A percentile compares a stretch with the other conserved stretches of the same genome.
Conservation (phyloP, 2,329 filamentous ascomycete species). For the Epichloe aotearoae region DNA sequence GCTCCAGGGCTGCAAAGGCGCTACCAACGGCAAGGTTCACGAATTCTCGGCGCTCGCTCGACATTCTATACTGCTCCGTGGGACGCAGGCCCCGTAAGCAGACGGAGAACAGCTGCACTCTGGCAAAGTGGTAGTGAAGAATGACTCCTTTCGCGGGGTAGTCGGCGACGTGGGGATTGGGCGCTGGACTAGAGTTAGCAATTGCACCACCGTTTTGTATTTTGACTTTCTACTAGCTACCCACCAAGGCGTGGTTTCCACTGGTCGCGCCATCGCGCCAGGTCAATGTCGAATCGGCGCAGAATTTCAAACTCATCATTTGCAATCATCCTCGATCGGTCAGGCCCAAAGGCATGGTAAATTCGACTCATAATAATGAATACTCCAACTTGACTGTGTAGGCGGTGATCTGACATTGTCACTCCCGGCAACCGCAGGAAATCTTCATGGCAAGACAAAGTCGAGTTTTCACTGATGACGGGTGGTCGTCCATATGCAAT, state of each 20-base stretch:
- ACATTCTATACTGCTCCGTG: conserved; percentile 26
- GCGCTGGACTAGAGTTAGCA: conserved; percentile 16
- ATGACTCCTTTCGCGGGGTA: conserved; percentile 36
- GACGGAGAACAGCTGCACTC: conserved; percentile 35
- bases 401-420: conserved; percentile 39
- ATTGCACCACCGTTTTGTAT: neutral
- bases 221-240: neutral
- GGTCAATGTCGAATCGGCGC: conserved; percentile 15
- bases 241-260: conserved; percentile 24
- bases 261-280: conserved; percentile 22
- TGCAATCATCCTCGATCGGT: conserved; percentile 26
- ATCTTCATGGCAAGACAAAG: conserved; percentile 42
- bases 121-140: conserved; percentile 37
- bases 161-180: conserved; percentile 30
- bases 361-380: conserved; percentile 47
- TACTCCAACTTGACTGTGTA: conserved; percentile 46
- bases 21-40: conserved; percentile 26
- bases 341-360: conserved; percentile 44
- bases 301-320: conserved; percentile 21
- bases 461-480: conserved; percentile 43
- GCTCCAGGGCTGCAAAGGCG: conserved; percentile 16
- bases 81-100: conserved; percentile 25
- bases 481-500: conserved; percentile 47
- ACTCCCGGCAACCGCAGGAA: conserved; percentile 36
- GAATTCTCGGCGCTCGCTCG: conserved; percentile 29